These are phyloP conservation scores for Extremus antarcticus DNA, from an alignment of 495 filamentous ascomycete species.

Conservation along the genomic window DNA sequence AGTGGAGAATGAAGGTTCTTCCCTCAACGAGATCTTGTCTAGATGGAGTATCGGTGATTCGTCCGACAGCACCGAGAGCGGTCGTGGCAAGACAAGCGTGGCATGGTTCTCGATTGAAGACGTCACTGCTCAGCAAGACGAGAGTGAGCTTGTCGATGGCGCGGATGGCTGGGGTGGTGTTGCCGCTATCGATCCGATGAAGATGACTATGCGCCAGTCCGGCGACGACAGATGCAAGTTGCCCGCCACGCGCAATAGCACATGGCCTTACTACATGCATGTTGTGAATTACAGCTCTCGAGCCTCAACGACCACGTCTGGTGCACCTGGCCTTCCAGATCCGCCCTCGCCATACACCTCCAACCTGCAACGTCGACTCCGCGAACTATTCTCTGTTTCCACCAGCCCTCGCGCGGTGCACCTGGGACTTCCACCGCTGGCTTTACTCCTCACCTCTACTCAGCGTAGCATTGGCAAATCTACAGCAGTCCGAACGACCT, in stretches of 20 bases:
- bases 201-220: slow-evolving; percentile 77
- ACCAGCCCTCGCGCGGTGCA: slow-evolving; percentile 80
- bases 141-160: slow-evolving; percentile 34
- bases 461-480: slow-evolving; percentile 88
- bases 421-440: slow-evolving; percentile 74
- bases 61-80: background rate
- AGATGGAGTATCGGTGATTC: slow-evolving; percentile 6
- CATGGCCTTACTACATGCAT: slow-evolving; percentile 81
- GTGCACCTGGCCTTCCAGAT: slow-evolving; percentile 10
- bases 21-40: slow-evolving; percentile 22
- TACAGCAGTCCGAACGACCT: slow-evolving; percentile 61
- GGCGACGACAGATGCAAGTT: slow-evolving; percentile 70
- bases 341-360: slow-evolving; percentile 44
- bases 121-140: slow-evolving; percentile 41
- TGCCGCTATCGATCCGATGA: slow-evolving; percentile 67
- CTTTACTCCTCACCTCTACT: slow-evolving; percentile 76
- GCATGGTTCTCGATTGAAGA: slow-evolving; percentile 87
- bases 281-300: slow-evolving; percentile 34
- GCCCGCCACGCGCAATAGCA: slow-evolving; percentile 58
- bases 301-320: background rate
- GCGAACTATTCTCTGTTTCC: slow-evolving; percentile 78
- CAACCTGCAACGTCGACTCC: slow-evolving; percentile 59
- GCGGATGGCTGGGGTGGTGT: slow-evolving; percentile 73
- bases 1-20: slow-evolving; percentile 26
- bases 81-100: slow-evolving; percentile 34